Base-by-base conservation (phyloP, 352 stramenopile species). In the Globisporangium middletonii region DNA sequence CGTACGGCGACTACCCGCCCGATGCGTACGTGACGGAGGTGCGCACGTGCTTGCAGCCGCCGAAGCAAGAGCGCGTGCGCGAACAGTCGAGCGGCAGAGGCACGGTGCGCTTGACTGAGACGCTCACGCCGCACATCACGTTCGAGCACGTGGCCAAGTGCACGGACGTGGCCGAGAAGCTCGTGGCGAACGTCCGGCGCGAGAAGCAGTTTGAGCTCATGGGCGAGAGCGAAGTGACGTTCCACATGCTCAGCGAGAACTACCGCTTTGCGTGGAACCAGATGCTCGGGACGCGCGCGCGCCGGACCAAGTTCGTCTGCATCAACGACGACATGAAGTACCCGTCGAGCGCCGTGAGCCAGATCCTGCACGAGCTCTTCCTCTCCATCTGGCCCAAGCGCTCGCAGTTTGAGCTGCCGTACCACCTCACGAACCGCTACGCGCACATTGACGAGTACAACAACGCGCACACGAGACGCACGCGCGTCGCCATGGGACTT, bases 251-350 rank as follows among this genome's bases (percentile, higher is more conserved):
- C 26, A 90, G 78, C 47, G 93, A 98, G 59, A 88, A 98, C 67
- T 94, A 86, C 61, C 77, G 81, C 16, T 85, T 87, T 47, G 95
- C 93, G 42, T 91, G 85, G 77, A 86, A 86, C 55, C 86, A 98
- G 73, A 89, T 98, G 69, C 84, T 98, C 60, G 89, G 84, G 57
- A 95, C 96, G 50, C 85, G 94, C 42, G 85, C 84, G 49, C 74
- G 88, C 11, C 86, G 92, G 27, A 92, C 88, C 50, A 98, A 98
- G 77, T 98, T 98, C 60, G 89, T 98, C 26, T 98, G 94, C 67
- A 92, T 98, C 63, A 98, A 98, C 67, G 94, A 98, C 77, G 88
- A 98, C 72, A 97, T 98, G 83, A 82, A 96, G 60, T 75, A 81
- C 50, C 86, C 91, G 55, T 89, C 89, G n/a, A 63, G 65, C 18